Evolutionary conservation across 371 early-diverging fungal species (phyloP), one percentile per base, ranked within the genome.

Genomic region (Mucor piriformis): DNA sequence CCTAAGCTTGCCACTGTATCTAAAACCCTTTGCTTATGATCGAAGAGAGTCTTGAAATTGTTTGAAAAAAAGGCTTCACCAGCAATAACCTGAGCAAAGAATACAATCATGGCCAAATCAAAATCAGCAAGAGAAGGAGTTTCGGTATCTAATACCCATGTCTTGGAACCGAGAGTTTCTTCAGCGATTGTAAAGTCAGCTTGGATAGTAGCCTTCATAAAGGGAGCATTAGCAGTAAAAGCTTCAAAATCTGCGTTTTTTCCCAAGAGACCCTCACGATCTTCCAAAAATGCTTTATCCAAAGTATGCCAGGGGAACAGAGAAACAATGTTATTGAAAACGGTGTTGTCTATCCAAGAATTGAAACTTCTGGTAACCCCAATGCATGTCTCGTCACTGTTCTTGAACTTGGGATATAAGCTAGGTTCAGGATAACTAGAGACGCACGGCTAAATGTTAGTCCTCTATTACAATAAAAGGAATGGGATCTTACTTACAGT

Each of bases 21-120:
- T 8, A 67, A 33, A 35, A 77, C 58, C 48, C 66, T 76, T 12
- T 33, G 21, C 42, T 70, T 69, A 59, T 81, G 83, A 3, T 50
- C 50, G 40, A 61, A 64, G 25, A 53, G 20, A 10, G 40, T 25
- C 24, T 53, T 54, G 11, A 62, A 34, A 4, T 57, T 49, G 16
- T 43, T 20, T 37, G 50, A 44, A 33, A 53, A 32, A 56, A 55
- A 59, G 6, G 54, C 21, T 21, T 47, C 51, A 18, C 68, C 52
- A 21, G 35, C 21, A n/a, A 59, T 15, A 10, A 37, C 38, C 8
- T 37, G 15, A 0, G 24, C 33, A 23, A 61, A 63, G 32, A 44
- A 61, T 21, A 50, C 32, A 32, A 21, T 37, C 47, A 61, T 66
- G 16, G 66, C 58, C n/a, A 57, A 43, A 29, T 34, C 44, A 11